These are phyloP conservation scores for Leccinellum albellum DNA, from an alignment of 768 basidiomycete genomes.

Conservation along the genomic window DNA sequence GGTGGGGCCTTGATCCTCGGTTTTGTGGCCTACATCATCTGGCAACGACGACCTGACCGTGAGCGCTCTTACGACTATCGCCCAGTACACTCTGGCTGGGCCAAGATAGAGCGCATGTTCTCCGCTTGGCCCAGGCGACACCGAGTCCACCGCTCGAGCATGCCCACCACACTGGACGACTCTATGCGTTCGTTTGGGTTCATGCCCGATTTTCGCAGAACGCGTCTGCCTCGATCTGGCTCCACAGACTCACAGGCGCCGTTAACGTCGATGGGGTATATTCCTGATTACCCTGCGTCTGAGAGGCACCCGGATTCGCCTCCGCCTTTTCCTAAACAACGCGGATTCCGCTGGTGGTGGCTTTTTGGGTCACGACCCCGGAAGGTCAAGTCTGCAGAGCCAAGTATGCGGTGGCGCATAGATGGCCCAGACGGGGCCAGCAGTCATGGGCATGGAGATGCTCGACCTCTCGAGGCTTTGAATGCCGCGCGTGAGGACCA, in stretches of 20 bases:
- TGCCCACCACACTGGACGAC: slow-evolving; percentile 20
- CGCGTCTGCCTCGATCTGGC: slow-evolving; percentile 16
- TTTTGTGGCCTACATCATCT: slow-evolving; percentile 22
- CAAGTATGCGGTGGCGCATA: slow-evolving; percentile 19
- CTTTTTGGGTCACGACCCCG: slow-evolving; percentile 23
- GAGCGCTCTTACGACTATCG: slow-evolving; percentile 11
- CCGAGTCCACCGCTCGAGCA: slow-evolving; percentile 11
- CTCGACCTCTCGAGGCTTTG: slow-evolving; percentile 4
- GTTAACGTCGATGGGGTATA: slow-evolving; percentile 9
- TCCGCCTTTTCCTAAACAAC: slow-evolving; percentile 1
- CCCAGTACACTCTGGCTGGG: slow-evolving; percentile 12
- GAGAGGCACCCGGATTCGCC: background rate
- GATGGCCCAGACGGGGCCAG: slow-evolving; percentile 25
- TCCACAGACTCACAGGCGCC: slow-evolving; percentile 31
- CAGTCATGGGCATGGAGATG: slow-evolving; percentile 6
- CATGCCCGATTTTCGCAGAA: background rate
- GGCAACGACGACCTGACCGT: slow-evolving; percentile 16
- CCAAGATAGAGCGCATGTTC: slow-evolving; percentile 16
- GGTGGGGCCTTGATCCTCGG: slow-evolving; percentile 28
- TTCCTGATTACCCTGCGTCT: slow-evolving; percentile 11
- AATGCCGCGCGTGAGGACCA: slow-evolving; percentile 8
- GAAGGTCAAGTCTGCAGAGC: slow-evolving; percentile 23
- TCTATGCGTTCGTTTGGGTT: slow-evolving; percentile 14
- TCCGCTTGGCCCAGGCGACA: slow-evolving; percentile 11
- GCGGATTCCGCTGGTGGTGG: slow-evolving; percentile 23